Conservation (phyloP, 73 alveolate genomes). For the Halteria grandinella region DNA sequence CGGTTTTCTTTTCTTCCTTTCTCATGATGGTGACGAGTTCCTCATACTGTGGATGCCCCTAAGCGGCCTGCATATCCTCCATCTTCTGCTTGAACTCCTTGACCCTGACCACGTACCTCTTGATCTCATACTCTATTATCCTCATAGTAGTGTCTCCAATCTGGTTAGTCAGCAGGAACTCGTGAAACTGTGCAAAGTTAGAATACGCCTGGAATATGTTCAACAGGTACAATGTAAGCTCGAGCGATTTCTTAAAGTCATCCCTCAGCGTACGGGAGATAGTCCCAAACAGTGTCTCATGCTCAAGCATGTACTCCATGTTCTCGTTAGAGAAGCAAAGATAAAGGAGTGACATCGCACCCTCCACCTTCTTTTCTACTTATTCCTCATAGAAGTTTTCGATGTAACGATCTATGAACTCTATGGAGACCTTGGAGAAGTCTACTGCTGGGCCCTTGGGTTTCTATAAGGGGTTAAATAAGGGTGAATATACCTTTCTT, state of each 20-base stretch:
- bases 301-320: slow-evolving; percentile 75
- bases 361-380: slow-evolving; percentile 80
- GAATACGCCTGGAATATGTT: slow-evolving; percentile 93
- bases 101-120: slow-evolving; percentile 79
- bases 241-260: slow-evolving; percentile 91
- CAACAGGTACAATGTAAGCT: slow-evolving; percentile 89
- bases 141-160: slow-evolving; percentile 95
- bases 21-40: slow-evolving; percentile 41
- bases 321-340: slow-evolving; percentile 77
- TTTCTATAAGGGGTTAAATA: not conserved
- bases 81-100: slow-evolving; percentile 64
- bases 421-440: slow-evolving; percentile 69
- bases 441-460: slow-evolving; percentile 51
- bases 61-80: slow-evolving; percentile 42
- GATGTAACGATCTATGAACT: slow-evolving; percentile 74
- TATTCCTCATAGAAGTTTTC: slow-evolving; percentile 79
- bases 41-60: slow-evolving; percentile 12
- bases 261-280: slow-evolving; percentile 90
- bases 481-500: not conserved
- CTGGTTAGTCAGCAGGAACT: slow-evolving; percentile 78
- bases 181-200: slow-evolving; percentile 91
- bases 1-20: slow-evolving; percentile 81
- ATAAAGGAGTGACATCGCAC: slow-evolving; percentile 74
- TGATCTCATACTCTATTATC: slow-evolving; percentile 91
- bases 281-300: slow-evolving; percentile 73